Conservation (phyloP, 2,329 filamentous ascomycete species). For the Penicillium nordicum region DNA sequence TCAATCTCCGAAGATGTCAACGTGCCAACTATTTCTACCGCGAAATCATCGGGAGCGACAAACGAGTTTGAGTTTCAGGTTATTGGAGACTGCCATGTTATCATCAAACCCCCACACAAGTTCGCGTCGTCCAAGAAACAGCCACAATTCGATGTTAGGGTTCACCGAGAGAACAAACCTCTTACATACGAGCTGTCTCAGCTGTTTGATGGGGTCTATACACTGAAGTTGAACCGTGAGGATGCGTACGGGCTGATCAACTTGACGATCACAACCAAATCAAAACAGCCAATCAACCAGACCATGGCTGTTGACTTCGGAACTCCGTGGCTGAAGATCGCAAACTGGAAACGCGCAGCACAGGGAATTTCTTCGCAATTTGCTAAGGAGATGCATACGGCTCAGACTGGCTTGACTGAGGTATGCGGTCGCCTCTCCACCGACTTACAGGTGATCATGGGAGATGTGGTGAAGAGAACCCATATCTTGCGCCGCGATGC, state of each 20-base stretch:
- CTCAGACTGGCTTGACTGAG: slow-evolving; percentile 38
- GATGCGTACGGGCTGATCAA: slow-evolving; percentile 50
- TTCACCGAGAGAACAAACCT: slow-evolving; percentile 43
- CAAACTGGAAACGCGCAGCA: slow-evolving; percentile 45
- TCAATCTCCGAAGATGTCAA: slow-evolving; percentile 28
- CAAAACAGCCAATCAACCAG: slow-evolving; percentile 35
- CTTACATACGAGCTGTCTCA: slow-evolving; percentile 48
- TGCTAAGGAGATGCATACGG: slow-evolving; percentile 35
- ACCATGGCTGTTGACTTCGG: slow-evolving; percentile 43
- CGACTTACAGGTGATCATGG: slow-evolving; percentile 39
- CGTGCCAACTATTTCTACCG: slow-evolving; percentile 22
- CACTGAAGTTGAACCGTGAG: slow-evolving; percentile 49
- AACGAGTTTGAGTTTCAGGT: slow-evolving; percentile 52
- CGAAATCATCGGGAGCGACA: slow-evolving; percentile 27
- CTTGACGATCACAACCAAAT: slow-evolving; percentile 44
- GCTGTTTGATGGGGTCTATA: slow-evolving; percentile 54
- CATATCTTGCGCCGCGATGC: slow-evolving; percentile 33
- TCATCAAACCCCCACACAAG: slow-evolving; percentile 49
- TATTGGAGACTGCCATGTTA: slow-evolving; percentile 53
- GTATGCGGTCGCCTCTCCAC: slow-evolving; percentile 38
- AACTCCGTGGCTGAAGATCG: slow-evolving; percentile 47
- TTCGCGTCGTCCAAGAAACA: slow-evolving; percentile 44
- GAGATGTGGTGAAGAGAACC: slow-evolving; percentile 36
- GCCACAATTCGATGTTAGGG: slow-evolving; percentile 48
- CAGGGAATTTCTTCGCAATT: slow-evolving; percentile 36